phyloP scores from a whole-genome alignment of 148 eudicot species.

The Agrostemma githago region DNA sequence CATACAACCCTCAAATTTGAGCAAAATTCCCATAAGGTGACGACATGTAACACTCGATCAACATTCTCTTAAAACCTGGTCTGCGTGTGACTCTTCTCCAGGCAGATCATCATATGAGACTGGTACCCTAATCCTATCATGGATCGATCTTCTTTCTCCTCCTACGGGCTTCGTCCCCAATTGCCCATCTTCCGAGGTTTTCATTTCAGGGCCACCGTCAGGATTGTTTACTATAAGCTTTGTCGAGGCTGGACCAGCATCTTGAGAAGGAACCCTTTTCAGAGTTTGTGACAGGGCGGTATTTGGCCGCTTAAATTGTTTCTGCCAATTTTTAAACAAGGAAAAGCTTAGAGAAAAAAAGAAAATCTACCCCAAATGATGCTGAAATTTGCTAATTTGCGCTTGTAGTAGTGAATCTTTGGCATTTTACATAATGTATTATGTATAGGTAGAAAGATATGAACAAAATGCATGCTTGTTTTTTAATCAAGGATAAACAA shows the following conservation, averaged over 20 bases:
- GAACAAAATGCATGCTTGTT: too few relatives aligned
- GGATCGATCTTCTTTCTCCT: constrained; percentile 36
- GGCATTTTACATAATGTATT: too few relatives aligned
- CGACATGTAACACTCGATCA: too few relatives aligned
- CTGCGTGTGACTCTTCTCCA: constrained; percentile 32
- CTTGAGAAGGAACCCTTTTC: constrained; percentile 21
- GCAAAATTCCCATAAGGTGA: too few relatives aligned
- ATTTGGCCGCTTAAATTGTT: constrained; percentile 49
- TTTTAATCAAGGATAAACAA: too few relatives aligned
- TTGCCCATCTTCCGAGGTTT: constrained; percentile 23
- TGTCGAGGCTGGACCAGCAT: constrained; percentile 8
- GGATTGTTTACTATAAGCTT: constrained; percentile 16
- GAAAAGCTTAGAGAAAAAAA: not conserved
- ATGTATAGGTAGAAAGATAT: too few relatives aligned
- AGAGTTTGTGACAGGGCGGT: constrained; percentile 17
- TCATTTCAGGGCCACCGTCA: constrained; percentile 26
- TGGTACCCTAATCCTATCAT: constrained; percentile 56
- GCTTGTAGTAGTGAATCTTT: not conserved
- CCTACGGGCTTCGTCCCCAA: constrained; percentile 17
- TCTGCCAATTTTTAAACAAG: constrained; percentile 34
- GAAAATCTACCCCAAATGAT: not conserved
- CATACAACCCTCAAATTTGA: too few relatives aligned
- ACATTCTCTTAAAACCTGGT: constrained; percentile 1
- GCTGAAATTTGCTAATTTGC: not conserved
- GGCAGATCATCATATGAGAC: constrained; percentile 70